Evolutionary conservation across 2,329 filamentous ascomycete species (phyloP), one percentile per base, ranked within the genome.

Genomic region (Thielaviopsis ethacetica): DNA sequence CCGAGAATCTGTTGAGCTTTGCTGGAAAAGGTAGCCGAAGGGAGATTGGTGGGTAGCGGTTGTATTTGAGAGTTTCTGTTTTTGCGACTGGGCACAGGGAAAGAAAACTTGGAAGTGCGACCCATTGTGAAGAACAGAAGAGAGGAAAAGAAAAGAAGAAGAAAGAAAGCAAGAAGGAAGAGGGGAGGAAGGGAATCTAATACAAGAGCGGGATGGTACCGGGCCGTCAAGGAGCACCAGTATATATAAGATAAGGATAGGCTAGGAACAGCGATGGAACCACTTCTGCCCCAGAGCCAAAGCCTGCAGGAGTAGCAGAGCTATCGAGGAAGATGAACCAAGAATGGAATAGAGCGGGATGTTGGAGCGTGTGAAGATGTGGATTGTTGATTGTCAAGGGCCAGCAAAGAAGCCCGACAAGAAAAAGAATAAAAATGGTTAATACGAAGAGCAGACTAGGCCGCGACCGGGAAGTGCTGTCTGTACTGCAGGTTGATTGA

Each of bases 91-190:
- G 59, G 59, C 47, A 61, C 53, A 53, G 59, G 59, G 50, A 61
- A 61, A 22, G 59, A 61, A 56, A 61, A 61, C 59, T 61, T 61
- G 58, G 59, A 61, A 26, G 53, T 61, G 2, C 59, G 56, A 30
- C 59, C 59, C 59, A 61, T 61, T 47, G 27, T 59, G 53, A 54
- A 41, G 47, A 53, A 57, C 27, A 19, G 21, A 58, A 27, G 22
- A 30, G 47, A 34, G 47, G 21, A 58, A 58, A n/a, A 54, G 27
- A 30, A 19, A 6, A 21, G 38, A 38, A 44, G 44, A 55, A 41
- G n/a, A 27, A 30, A 12, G 21, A 12, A 27, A 30, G 10, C 10
- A 30, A 44, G 17, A 17, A 21, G 21, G 55, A 24, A 54, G 19
- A 19, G 27, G 26, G 19, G 57, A 52, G 34, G 47, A 41, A 54